These are phyloP conservation scores for Rhodosorus marinus DNA, from an alignment of 23 red algal species.

Conservation along the genomic window DNA sequence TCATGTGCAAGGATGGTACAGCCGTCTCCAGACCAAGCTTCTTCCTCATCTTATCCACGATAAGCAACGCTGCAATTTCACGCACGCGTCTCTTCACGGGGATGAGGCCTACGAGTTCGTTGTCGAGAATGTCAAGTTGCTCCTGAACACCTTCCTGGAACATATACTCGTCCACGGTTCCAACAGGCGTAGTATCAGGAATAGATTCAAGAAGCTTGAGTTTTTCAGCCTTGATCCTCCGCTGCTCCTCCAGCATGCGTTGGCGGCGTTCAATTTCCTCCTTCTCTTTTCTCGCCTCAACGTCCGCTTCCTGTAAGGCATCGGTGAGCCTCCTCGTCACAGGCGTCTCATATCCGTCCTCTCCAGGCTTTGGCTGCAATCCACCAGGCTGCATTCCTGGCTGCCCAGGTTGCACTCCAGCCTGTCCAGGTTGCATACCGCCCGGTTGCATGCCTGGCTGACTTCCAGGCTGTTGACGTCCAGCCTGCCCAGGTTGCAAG, in stretches of 20 bases:
- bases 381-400: too few relatives aligned
- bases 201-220: constrained; percentile 50
- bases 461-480: too few relatives aligned
- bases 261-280: background rate
- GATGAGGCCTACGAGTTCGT: constrained; percentile 73
- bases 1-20: constrained; percentile 94
- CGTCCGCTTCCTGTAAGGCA: constrained; percentile 86
- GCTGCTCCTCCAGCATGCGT: constrained; percentile 15
- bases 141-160: constrained; percentile 79
- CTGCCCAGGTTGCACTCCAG: too few relatives aligned
- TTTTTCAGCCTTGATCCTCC: constrained; percentile 37
- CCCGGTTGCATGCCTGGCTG: too few relatives aligned
- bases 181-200: constrained; percentile 65
- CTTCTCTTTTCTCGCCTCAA: constrained; percentile 53
- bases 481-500: too few relatives aligned
- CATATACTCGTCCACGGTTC: constrained; percentile 83
- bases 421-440: too few relatives aligned
- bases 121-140: constrained; percentile 49
- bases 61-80: constrained; percentile 93
- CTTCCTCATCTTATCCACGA: constrained; percentile 81
- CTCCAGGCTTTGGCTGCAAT: constrained; percentile 11
- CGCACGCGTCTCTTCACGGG: constrained; percentile 83
- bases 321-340: constrained; percentile 70
- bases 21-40: constrained; percentile 59
- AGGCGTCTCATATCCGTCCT: constrained; percentile 36